Evolutionary conservation across 2,329 filamentous ascomycete genomes (phyloP).

Genomic region (Nothophoma quercina): DNA sequence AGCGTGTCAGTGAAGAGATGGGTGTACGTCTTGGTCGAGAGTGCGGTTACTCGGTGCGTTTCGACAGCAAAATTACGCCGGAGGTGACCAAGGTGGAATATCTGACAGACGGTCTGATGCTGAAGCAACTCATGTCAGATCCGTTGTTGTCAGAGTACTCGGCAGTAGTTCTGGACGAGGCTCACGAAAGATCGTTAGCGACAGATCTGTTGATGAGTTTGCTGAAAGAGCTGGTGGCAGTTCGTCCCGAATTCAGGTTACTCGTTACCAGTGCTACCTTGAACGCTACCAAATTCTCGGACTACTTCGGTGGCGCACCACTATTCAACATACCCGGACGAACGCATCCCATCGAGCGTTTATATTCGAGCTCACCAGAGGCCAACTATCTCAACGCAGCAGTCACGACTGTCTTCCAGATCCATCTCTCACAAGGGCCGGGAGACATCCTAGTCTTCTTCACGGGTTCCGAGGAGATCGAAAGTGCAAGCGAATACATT

Average conservation of each 20-base stretch:
- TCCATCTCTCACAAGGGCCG: slow-evolving; percentile 73
- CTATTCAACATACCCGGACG: slow-evolving; percentile 95
- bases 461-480: slow-evolving; percentile 96
- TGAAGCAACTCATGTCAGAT: slow-evolving; percentile 89
- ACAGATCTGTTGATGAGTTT: slow-evolving; percentile 90
- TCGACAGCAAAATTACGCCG: slow-evolving; percentile 81
- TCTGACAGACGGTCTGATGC: slow-evolving; percentile 95
- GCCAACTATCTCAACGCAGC: slow-evolving; percentile 92
- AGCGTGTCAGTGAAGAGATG: slow-evolving; percentile 93
- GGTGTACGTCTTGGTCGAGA: slow-evolving; percentile 88
- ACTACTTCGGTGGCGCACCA: slow-evolving; percentile 90
- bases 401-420: slow-evolving; percentile 93
- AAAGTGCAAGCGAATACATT: slow-evolving; percentile 82
- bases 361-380: slow-evolving; percentile 89
- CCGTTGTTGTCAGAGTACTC: slow-evolving; percentile 84
- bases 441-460: slow-evolving; percentile 95
- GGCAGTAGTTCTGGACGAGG: slow-evolving; percentile 95
- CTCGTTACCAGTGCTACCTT: slow-evolving; percentile 95
- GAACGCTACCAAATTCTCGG: slow-evolving; percentile 89
- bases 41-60: slow-evolving; percentile 93
- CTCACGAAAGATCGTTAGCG: slow-evolving; percentile 90
- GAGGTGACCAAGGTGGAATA: slow-evolving; percentile 92
- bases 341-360: slow-evolving; percentile 87
- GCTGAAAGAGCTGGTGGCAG: slow-evolving; percentile 85
- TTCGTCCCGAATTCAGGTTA: slow-evolving; percentile 84